Evolutionary conservation across 2,329 filamentous ascomycete species (phyloP), one percentile per base, ranked within the genome.

Genomic region (Colletotrichum coccodes): DNA sequence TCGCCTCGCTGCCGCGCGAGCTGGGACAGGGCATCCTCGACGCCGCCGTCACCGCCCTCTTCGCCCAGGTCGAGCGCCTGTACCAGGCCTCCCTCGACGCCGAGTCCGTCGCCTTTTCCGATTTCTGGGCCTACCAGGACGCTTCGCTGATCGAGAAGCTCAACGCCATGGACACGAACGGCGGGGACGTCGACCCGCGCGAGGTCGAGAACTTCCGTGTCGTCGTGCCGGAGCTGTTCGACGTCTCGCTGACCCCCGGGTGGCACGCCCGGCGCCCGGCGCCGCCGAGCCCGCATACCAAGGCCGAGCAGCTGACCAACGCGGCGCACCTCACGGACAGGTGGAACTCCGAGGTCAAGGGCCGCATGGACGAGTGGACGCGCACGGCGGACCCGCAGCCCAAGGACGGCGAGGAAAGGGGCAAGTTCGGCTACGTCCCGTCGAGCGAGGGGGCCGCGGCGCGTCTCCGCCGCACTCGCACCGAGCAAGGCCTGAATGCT

Each of bases 241-340:
- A 90, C 72, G 81, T 87, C 3, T 85, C 86, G 0, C 74, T 90
- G 1, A 78, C 85, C 0, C 87, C 88, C 0, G 87, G 85, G 1
- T 90, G 87, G 84, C 75, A 80, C 7, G 75, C 75, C 4, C 77
- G 77, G 11, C 82, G 87, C 3, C 81, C 81, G 0, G 60, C 73
- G 2, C 81, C 85, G 1, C 79, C 84, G 1, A 71, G 66, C 16
- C 85, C 85, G 12, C 85, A 87, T 71, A 82, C 78, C 16, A 79
- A 80, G 42, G 80, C 83, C 2, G 86, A 88, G 71, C 84, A 89
- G 70, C 78, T 87, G 72, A 85, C 85, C 66, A 89, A 88, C 68
- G 86, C 86, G 2, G 82, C 83, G 2, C 81, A 82, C 56, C 74
- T 90, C 46, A 86, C 86, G 1, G 74, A 74, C 9, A 76, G 79